phyloP scores from a whole-genome alignment of 2,329 filamentous ascomycete species.

The Pestalotiopsis fici region DNA sequence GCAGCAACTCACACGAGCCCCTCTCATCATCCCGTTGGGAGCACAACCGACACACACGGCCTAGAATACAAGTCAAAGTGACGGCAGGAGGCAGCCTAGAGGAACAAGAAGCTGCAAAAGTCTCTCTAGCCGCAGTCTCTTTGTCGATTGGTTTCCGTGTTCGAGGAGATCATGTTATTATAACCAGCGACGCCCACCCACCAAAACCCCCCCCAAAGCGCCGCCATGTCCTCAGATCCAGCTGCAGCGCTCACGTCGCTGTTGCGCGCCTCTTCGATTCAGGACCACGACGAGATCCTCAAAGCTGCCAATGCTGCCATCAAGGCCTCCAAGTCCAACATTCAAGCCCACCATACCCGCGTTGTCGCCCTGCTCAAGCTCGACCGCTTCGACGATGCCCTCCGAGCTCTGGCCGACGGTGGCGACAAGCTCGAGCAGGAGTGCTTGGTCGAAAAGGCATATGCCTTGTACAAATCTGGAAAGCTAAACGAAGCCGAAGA shows the following conservation, averaged over 20 bases:
- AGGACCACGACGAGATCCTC: slow-evolving; percentile 76
- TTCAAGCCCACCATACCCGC: slow-evolving; percentile 67
- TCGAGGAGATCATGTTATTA: neutral
- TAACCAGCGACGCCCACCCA: neutral
- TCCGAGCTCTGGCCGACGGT: slow-evolving; percentile 66
- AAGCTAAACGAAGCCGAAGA: slow-evolving; percentile 64
- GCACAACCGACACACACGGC: too few relatives aligned
- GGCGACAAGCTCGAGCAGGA: slow-evolving; percentile 60
- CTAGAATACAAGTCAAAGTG: too few relatives aligned
- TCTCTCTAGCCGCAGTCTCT: neutral
- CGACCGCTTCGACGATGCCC: slow-evolving; percentile 78
- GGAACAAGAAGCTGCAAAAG: neutral
- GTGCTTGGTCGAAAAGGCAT: slow-evolving; percentile 71
- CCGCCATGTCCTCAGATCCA: slow-evolving; percentile 39
- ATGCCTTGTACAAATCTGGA: slow-evolving; percentile 82
- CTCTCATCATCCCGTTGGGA: too few relatives aligned
- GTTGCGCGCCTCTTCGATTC: slow-evolving; percentile 56
- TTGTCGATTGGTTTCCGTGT: too few relatives aligned
- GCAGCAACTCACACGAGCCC: neutral
- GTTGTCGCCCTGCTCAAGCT: slow-evolving; percentile 78
- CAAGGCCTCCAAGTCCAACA: slow-evolving; percentile 57
- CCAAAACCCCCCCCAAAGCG: neutral
- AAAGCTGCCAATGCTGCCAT: slow-evolving; percentile 62
- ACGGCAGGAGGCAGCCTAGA: too few relatives aligned
- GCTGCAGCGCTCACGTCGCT: slow-evolving; percentile 53